A percentile compares a stretch with the other conserved stretches of the same genome.
These are phyloP conservation scores for Cnidoscolus chayamansa DNA, from an alignment of 441 rosid species.

Conservation along the genomic window DNA sequence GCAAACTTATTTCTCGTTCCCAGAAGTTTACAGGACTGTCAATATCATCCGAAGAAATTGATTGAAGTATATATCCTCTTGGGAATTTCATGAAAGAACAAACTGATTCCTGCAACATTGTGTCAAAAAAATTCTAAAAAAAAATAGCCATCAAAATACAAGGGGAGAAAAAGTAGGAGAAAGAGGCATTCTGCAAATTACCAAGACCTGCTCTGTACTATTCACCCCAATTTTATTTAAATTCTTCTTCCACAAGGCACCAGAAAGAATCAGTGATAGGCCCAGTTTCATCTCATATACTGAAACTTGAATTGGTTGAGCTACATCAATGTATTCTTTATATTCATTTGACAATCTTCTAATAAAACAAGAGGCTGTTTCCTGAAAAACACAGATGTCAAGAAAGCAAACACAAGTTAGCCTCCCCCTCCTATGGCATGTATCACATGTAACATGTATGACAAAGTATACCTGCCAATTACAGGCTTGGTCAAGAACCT, in stretches of 20 bases:
- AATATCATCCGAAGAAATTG: constrained; percentile 35
- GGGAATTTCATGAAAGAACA: constrained; percentile 84
- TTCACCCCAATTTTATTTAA: constrained; percentile 44
- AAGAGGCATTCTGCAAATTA: constrained; percentile 27
- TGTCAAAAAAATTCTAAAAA: constrained; percentile 5
- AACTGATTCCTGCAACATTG: constrained; percentile 59
- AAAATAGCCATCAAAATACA: background rate
- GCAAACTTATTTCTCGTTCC: constrained; percentile 43
- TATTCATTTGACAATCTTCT: constrained; percentile 64
- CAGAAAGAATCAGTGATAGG: constrained; percentile 59
- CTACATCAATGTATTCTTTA: constrained; percentile 63
- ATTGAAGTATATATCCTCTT: constrained; percentile 36
- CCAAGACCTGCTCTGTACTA: constrained; percentile 57
- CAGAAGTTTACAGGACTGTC: constrained; percentile 42
- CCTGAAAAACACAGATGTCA: constrained; percentile 46
- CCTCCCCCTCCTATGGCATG: background rate
- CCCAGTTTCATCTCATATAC: constrained; percentile 92
- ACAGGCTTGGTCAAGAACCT: constrained; percentile 49
- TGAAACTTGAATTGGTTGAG: constrained; percentile 93
- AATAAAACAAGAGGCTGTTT: constrained; percentile 65
- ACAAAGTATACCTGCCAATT: constrained; percentile 78
- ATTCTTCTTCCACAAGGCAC: constrained; percentile 39
- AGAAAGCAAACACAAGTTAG: constrained; percentile 11
- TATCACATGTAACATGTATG: constrained; percentile 2
- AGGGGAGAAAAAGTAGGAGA: constrained; percentile 3